Base-by-base conservation (phyloP, 2,329 filamentous ascomycete genomes). In the Chaetomium olivaceum region DNA sequence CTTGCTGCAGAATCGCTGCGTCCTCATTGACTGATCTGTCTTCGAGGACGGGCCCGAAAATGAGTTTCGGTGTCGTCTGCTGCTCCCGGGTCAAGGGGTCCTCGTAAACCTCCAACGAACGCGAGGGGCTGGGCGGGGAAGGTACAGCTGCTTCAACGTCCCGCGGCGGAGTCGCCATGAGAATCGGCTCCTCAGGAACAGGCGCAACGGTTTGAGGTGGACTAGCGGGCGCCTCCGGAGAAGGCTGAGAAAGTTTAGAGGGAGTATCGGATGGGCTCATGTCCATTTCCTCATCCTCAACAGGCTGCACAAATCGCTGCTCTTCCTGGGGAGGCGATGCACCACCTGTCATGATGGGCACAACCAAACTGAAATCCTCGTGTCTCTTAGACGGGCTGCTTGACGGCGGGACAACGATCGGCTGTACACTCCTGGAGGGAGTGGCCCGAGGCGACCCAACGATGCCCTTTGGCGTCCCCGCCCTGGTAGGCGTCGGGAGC, bases 1-100 rank as follows among this genome's bases (percentile, higher is more conserved):
- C 59, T 9, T 73, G 74, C 23, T 71, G 65, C 6, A 79, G 67
- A 50, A 74, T 76, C 2, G 76, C 77, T 1, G 79, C 77, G 65
- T 84, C 85, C 69, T 87, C 85, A 70, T 89, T 89, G 62, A 89
- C 77, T 0, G 86, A 81, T 70, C 80, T 85, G 68, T 89, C 86
- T 70, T 87, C 86, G 4, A 89, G 77, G 4, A 87, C 86, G 6
- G 84, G 80, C 0, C 76, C 75, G 31, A 82, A 76, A 2, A 76
- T 74, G 1, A 83, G 80, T 61, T 80, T 80, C 0, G 83, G 79
- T 1, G 80, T 79, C 7, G 78, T 71, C 56, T 83, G 78, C 21
- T 83, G 78, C 25, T 83, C 79, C 31, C 80, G 79, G 48, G 80
- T 82, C 66, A 87, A 84, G 1, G 87, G 87, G 68, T 89, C 87